Evolutionary conservation across 331 rosid genomes (phyloP).

Genomic region (Rosa hybrid): DNA sequence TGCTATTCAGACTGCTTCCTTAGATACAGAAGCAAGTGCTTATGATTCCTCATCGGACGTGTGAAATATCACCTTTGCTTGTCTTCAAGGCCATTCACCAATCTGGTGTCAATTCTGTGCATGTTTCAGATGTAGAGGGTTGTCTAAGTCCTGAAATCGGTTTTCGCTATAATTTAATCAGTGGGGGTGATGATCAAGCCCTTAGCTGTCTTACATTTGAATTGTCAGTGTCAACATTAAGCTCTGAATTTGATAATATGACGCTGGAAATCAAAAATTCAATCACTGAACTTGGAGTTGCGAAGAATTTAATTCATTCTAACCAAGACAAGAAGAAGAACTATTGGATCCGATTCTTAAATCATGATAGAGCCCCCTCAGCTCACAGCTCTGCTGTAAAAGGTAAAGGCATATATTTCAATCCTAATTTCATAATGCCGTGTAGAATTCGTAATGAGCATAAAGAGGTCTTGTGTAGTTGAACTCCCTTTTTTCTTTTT

Average conservation of each 20-base stretch:
- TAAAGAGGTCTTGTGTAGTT: not conserved
- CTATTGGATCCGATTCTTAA: constrained; percentile 46
- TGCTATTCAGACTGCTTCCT: constrained; percentile 31
- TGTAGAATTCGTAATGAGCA: not conserved
- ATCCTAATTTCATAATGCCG: constrained; percentile 3
- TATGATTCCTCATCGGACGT: constrained; percentile 46
- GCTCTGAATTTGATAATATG: constrained; percentile 32
- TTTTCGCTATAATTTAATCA: constrained; percentile 53
- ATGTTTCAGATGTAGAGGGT: constrained; percentile 64
- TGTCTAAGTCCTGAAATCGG: constrained; percentile 33
- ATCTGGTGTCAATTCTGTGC: constrained; percentile 95
- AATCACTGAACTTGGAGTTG: constrained; percentile 30
- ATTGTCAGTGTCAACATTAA: constrained; percentile 39
- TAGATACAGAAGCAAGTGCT: constrained; percentile 31
- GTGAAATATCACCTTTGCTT: constrained; percentile 67
- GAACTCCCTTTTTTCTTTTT: not conserved
- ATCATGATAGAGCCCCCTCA: constrained; percentile 50
- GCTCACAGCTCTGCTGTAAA: constrained; percentile 94
- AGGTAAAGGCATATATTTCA: constrained; percentile 45
- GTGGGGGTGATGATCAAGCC: constrained; percentile 98
- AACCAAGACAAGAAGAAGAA: constrained; percentile 38
- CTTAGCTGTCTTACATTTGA: constrained; percentile 64
- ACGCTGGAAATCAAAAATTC: constrained; percentile 27
- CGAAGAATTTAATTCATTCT: constrained; percentile 25
- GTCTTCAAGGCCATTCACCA: constrained; percentile 63